Evolutionary conservation across 108 stramenopile genomes (phyloP), one percentile per base, ranked within the genome.

Genomic region (Skeletonema grethae): DNA sequence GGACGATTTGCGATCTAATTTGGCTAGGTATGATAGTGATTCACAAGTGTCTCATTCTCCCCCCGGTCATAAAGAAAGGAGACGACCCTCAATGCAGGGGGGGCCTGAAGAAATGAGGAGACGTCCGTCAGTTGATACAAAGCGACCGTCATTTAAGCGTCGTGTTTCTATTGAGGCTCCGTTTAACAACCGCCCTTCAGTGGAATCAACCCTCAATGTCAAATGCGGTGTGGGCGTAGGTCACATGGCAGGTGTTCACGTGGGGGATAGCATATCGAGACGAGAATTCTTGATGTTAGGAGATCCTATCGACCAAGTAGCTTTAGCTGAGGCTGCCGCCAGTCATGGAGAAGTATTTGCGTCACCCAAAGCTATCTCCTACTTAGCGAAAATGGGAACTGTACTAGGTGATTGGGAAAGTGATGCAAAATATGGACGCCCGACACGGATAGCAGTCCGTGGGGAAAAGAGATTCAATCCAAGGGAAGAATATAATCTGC

Each of bases 151-250:
- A 70, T 20, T 22, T n/a, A 32, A 36, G 50, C 55, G 57, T n/a
- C 20, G 70, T 73, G 53, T 72, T 66, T 10, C 46, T 55, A n/a
- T 43, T n/a, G 15, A 43, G 15, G 41, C 41, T 4, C 41, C 41
- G 10, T 43, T 43, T 10, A 43, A 15, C 41, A 15, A n/a, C 3
- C 41, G 41, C 10, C 41, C 61, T 18, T 13, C 53, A 24, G 38
- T 55, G 16, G 66, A 82, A 32, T 67, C 78, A 5, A 80, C 80
- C 15, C 67, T 88, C 0, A 88, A 86, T 76, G 83, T 88, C 34
- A 86, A 86, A 70, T 88, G 85, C 60, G 85, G 79, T n/a, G 28
- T 86, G 12, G 82, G 87, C 20, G 82, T 70, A 24, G 87, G 87
- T 31, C 69, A 80, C 9, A 69, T 82, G 30, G 66, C 48, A 24